phyloP scores from a whole-genome alignment of 1,284 basidiomycete species.

The Tetrapyrgos nigripes region DNA sequence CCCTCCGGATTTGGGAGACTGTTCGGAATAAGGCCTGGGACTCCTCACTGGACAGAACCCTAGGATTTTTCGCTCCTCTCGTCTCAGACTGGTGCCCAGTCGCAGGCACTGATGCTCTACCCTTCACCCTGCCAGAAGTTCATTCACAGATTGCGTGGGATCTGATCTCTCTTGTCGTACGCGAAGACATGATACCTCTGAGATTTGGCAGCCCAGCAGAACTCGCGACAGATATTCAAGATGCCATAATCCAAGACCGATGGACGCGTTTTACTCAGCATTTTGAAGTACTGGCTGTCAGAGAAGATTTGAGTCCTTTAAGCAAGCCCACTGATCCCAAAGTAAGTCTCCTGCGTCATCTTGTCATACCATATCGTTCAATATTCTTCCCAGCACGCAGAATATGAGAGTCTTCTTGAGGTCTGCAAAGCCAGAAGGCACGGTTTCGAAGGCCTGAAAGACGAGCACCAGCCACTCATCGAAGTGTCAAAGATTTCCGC shows the following conservation, averaged over 20 bases:
- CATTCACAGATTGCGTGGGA: slow-evolving; percentile 67
- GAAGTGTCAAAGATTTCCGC: slow-evolving; percentile 62
- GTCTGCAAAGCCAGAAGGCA: slow-evolving; percentile 67
- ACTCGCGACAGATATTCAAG: slow-evolving; percentile 53
- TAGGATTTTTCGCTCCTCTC: slow-evolving; percentile 72
- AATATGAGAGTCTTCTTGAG: slow-evolving; percentile 63
- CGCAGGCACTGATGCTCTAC: slow-evolving; percentile 19
- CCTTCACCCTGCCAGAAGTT: slow-evolving; percentile 44
- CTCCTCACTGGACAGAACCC: slow-evolving; percentile 56
- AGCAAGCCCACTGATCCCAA: slow-evolving; percentile 63
- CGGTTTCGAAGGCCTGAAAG: slow-evolving; percentile 63
- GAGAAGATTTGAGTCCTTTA: slow-evolving; percentile 72
- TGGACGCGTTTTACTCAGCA: slow-evolving; percentile 78
- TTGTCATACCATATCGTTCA: slow-evolving; percentile 5
- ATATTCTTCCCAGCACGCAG: slow-evolving; percentile 53
- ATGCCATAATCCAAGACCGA: slow-evolving; percentile 76
- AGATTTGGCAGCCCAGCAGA: slow-evolving; percentile 46
- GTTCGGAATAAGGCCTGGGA: slow-evolving; percentile 71
- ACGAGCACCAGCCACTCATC: slow-evolving; percentile 73
- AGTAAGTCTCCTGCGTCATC: slow-evolving; percentile 2
- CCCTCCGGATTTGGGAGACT: slow-evolving; percentile 63
- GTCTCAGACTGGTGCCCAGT: slow-evolving; percentile 26
- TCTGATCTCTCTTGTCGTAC: slow-evolving; percentile 55
- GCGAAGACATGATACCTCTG: slow-evolving; percentile 57
- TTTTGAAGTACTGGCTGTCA: slow-evolving; percentile 60